A percentile compares a stretch with the other conserved stretches of the same genome.
These are phyloP conservation scores for Macrophomina phaseolina DNA, from an alignment of 2,329 filamentous ascomycete species.

Conservation along the genomic window DNA sequence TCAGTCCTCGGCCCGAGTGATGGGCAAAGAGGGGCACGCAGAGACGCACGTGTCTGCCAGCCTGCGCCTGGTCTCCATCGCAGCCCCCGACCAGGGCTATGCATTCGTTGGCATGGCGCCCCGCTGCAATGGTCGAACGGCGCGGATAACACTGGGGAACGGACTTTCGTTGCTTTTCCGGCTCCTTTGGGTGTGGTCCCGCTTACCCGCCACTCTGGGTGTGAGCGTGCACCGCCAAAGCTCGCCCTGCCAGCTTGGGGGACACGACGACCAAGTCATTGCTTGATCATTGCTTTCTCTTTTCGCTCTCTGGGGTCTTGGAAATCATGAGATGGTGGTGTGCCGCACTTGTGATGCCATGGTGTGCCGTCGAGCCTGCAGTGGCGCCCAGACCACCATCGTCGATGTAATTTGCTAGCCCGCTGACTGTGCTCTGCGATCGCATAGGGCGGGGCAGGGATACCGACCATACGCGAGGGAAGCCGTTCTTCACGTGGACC, in stretches of 20 bases:
- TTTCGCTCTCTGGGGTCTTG: not conserved
- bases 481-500: slow-evolving; percentile 9
- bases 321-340: slow-evolving; percentile 24
- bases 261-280: not conserved
- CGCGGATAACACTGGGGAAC: slow-evolving; percentile 24
- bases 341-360: slow-evolving; percentile 14
- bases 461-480: not conserved
- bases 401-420: not conserved
- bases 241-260: not conserved
- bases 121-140: slow-evolving; percentile 21
- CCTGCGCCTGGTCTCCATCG: too few species aligned
- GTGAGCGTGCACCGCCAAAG: slow-evolving; percentile 6
- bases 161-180: slow-evolving; percentile 4
- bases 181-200: not conserved
- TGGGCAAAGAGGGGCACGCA: not conserved
- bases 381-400: slow-evolving; percentile 4
- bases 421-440: slow-evolving; percentile 1
- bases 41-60: not conserved
- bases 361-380: slow-evolving; percentile 3
- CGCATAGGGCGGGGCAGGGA: not conserved
- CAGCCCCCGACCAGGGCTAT: not conserved
- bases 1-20: not conserved
- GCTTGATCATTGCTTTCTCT: not conserved
- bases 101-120: not conserved
- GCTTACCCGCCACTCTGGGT: slow-evolving; percentile 14